Base-by-base conservation (phyloP, 768 basidiomycete species). In the Gelatoporia subvermispora region DNA sequence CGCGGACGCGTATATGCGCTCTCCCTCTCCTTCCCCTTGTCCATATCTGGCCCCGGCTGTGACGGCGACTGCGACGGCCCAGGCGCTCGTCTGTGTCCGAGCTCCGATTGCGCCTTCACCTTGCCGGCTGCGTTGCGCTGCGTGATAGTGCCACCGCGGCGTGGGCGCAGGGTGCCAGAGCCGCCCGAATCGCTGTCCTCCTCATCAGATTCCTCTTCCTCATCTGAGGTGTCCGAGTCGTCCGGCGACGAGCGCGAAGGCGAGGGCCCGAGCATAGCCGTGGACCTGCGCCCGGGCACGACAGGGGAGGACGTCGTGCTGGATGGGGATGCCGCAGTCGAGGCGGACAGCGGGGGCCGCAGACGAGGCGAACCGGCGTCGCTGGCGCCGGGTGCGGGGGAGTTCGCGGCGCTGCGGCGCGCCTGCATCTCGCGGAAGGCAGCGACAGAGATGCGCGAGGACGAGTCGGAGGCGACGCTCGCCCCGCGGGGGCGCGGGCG, bases 361-460 rank as follows among this genome's bases (percentile, higher is more conserved):
- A 62, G 44, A 45, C 50, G 46, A 35, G 52, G 35, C 36, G 55
- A 50, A 34, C 48, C 49, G 28, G 31, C 50, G 41, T 51, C 49
- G 3, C 44, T 47, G 34, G 35, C 39, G 20, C 50, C 45, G 24
- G 82, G 76, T 0, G 66, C 72, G 9, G 85, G 85, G 0, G 84
- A 85, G 45, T 75, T 78, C 11, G 83, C 73, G 22, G 72, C 64
- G 54, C 81, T 82, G 41, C 82, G 73, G 36, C 85, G 70, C 3
- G 85, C 83, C 48, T 87, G 84, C 17, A 78, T 85, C 69, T 89
- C 87, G 46, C 84, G 78, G 61, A 90, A 90, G 2, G 88, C 88
- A 2, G 85, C 88, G 25, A 90, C 82, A 8, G 85, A 85, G 21
- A 90, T 89, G 45, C 85, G 77, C 53, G 87, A 86, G 1, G 82